Conservation (phyloP, 1,284 basidiomycete genomes). For the Clitocybe nebularis region DNA sequence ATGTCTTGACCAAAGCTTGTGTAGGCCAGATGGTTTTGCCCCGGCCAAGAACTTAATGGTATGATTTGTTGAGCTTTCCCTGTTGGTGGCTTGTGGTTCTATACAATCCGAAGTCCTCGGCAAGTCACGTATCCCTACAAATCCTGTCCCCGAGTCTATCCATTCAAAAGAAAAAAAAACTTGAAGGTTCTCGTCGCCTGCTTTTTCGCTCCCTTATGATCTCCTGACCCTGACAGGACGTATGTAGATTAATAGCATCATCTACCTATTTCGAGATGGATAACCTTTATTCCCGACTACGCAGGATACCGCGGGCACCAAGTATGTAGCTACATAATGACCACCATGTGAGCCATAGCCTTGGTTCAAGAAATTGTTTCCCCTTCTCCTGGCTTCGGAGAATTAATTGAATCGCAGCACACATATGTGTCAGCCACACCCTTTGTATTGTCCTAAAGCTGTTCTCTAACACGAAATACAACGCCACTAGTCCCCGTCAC, state of each 20-base stretch:
- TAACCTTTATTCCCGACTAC: background rate
- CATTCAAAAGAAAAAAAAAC: slow-evolving; percentile 1
- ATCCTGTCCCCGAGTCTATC: background rate
- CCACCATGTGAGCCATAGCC: background rate
- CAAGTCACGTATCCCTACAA: slow-evolving; percentile 5
- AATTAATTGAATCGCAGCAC: background rate
- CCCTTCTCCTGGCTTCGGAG: background rate
- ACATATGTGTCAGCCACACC: too few species aligned
- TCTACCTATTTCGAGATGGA: background rate
- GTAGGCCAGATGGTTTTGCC: too few species aligned
- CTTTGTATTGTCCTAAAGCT: too few species aligned
- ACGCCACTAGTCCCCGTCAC: too few species aligned
- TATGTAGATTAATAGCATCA: background rate
- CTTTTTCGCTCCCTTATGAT: background rate
- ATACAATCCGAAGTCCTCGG: slow-evolving; percentile 14
- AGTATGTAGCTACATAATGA: background rate
- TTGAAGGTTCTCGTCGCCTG: background rate
- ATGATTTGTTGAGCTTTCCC: too few species aligned
- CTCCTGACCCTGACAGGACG: background rate
- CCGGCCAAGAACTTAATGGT: too few species aligned
- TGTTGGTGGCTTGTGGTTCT: too few species aligned
- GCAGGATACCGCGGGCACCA: slow-evolving; percentile 2
- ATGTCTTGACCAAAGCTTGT: too few species aligned
- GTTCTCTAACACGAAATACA: too few species aligned
- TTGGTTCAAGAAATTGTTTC: background rate